Evolutionary conservation across 495 filamentous ascomycete genomes (phyloP).

Genomic region (Neurospora tetrasperma): DNA sequence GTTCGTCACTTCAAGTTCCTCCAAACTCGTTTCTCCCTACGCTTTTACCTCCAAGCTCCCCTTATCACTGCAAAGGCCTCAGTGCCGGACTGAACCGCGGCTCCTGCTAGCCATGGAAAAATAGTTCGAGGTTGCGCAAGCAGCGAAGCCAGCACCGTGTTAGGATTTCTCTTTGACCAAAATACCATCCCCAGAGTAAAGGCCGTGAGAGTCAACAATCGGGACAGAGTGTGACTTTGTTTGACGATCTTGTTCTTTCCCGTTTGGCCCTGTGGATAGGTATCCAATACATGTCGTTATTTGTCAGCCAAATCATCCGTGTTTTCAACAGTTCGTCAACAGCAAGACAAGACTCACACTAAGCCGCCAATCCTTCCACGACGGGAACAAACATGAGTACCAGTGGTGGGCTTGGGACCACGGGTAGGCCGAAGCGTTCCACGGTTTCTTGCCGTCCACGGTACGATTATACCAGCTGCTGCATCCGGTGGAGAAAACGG

Average conservation of each 20-base stretch:
- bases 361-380: constrained; percentile 2
- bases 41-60: background rate
- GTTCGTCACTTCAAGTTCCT: background rate
- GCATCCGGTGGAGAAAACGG: constrained; percentile 25
- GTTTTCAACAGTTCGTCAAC: background rate
- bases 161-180: background rate
- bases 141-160: background rate
- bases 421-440: constrained; percentile 14
- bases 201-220: background rate
- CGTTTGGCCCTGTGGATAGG: background rate
- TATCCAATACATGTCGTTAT: background rate
- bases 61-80: background rate
- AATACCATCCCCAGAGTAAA: background rate
- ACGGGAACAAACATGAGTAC: constrained; percentile 4
- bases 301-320: background rate
- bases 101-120: background rate
- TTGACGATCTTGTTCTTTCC: background rate
- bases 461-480: constrained; percentile 32
- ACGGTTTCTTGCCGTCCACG: constrained; percentile 1
- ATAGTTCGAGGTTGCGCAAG: background rate
- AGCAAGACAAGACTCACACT: background rate
- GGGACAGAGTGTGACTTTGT: background rate
- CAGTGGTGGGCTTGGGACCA: constrained; percentile 9
- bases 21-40: background rate
- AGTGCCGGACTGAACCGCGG: background rate